phyloP scores from a whole-genome alignment of 2,329 filamentous ascomycete genomes.

The Akanthomyces uredinophilus region DNA sequence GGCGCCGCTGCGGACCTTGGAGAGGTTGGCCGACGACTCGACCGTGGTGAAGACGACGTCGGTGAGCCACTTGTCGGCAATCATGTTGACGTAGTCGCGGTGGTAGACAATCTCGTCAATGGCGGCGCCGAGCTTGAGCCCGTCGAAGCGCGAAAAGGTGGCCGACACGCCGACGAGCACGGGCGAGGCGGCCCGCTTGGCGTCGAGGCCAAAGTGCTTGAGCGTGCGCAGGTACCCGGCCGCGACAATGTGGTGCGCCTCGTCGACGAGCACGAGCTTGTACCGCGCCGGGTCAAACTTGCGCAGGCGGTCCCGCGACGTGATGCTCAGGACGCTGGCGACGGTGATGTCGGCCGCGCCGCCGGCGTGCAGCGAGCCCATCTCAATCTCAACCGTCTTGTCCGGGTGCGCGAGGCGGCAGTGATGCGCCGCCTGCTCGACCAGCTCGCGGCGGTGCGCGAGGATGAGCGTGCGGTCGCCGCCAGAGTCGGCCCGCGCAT shows the following conservation, averaged over 20 bases:
- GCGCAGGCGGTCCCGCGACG: constrained; percentile 65
- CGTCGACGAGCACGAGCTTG: constrained; percentile 90
- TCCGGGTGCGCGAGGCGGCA: constrained; percentile 75
- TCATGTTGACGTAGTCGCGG: constrained; percentile 64
- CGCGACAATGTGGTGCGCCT: constrained; percentile 94
- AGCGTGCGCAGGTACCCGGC: constrained; percentile 70
- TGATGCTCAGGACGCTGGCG: constrained; percentile 82
- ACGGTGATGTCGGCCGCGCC: constrained; percentile 88
- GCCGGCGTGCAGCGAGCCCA: constrained; percentile 72
- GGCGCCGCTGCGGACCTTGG: constrained; percentile 54
- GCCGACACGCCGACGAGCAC: constrained; percentile 87
- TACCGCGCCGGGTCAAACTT: constrained; percentile 78
- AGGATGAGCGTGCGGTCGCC: constrained; percentile 82
- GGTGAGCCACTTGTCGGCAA: constrained; percentile 85
- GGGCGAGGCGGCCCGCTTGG: constrained; percentile 41
- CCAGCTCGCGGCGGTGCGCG: constrained; percentile 86
- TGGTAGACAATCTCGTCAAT: constrained; percentile 97
- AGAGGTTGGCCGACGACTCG: constrained; percentile 73
- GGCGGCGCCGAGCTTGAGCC: constrained; percentile 71
- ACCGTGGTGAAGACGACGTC: constrained; percentile 95
- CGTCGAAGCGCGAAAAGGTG: constrained; percentile 72
- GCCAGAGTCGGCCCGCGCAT: constrained; percentile 41
- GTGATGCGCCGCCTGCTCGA: constrained; percentile 87
- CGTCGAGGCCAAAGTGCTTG: constrained; percentile 68
- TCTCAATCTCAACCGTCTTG: constrained; percentile 83